Conservation (phyloP, 2,329 filamentous ascomycete species). For the Talaromyces sp. region DNA sequence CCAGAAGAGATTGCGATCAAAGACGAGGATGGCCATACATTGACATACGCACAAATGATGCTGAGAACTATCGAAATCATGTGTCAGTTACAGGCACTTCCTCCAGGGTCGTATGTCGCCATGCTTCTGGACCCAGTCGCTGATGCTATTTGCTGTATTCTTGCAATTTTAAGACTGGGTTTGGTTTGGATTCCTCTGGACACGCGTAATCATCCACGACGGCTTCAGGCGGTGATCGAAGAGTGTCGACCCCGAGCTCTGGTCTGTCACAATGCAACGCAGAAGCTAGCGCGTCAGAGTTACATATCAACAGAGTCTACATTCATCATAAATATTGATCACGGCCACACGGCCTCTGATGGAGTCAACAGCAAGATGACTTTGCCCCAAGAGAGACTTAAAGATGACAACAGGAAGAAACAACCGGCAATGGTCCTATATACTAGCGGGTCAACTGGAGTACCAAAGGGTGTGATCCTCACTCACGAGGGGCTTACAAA, state of each 20-base stretch:
- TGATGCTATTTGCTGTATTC: constrained; percentile 11
- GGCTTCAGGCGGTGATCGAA: constrained; percentile 28
- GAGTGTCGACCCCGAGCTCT: constrained; percentile 28
- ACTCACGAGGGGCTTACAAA: constrained; percentile 21
- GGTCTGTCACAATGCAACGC: constrained; percentile 23
- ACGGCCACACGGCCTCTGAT: background rate
- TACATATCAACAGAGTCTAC: too few species aligned
- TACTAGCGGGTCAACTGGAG: constrained; percentile 23
- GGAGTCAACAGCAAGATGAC: background rate
- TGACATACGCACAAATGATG: constrained; percentile 31
- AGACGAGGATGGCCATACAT: constrained; percentile 19
- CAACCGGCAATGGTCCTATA: constrained; percentile 37
- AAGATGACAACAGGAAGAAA: constrained; percentile 69
- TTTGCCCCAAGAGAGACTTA: background rate
- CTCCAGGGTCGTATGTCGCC: background rate
- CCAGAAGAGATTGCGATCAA: constrained; percentile 24
- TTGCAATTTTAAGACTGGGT: constrained; percentile 38
- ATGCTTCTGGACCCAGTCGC: background rate
- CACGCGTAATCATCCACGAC: constrained; percentile 21
- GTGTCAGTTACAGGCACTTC: background rate
- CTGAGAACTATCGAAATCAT: background rate
- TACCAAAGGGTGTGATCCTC: constrained; percentile 35
- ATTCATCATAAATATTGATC: background rate
- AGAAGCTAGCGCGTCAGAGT: background rate
- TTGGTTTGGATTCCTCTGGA: constrained; percentile 38